A percentile compares a stretch with the other conserved stretches of the same genome.
Conservation (phyloP, 1,284 basidiomycete species). For the Boletellus deceptivus region DNA sequence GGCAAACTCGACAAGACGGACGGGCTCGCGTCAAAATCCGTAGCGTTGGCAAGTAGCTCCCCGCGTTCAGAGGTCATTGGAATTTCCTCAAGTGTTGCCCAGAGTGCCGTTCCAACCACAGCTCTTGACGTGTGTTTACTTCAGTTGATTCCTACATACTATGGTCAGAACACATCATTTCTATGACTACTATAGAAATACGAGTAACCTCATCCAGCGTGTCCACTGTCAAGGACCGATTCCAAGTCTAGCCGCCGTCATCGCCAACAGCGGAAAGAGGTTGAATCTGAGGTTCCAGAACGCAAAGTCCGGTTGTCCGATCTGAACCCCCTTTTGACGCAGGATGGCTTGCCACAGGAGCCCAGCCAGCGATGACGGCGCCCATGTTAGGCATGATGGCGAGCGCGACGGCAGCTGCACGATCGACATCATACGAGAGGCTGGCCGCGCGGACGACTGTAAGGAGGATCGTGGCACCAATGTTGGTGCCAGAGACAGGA, state of each 20-base stretch:
- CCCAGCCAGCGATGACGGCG: conserved; percentile 90
- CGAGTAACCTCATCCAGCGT: no score
- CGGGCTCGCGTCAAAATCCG: no score
- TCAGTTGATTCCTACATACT: no score
- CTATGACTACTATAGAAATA: no score
- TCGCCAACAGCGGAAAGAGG: conserved; percentile 50
- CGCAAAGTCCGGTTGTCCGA: conserved; percentile 71
- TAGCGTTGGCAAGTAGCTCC: no score
- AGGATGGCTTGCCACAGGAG: conserved; percentile 86
- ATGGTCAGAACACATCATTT: no score
- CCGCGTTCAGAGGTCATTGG: no score
- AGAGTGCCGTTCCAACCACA: no score
- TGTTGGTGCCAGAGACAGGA: conserved; percentile 91
- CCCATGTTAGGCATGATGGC: conserved; percentile 88
- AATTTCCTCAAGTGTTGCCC: no score
- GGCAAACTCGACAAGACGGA: no score
- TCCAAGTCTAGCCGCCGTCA: conserved; percentile 52
- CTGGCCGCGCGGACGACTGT: conserved; percentile 44
- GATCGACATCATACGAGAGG: conserved; percentile 23
- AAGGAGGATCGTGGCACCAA: conserved; percentile 91
- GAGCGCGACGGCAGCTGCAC: conserved; percentile 57
- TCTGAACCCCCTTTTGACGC: conserved; percentile 70
- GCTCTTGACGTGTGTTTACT: no score
- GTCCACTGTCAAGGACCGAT: conserved; percentile 37
- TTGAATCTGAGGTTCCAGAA: no score